A percentile compares a stretch with the other conserved stretches of the same genome.
These are phyloP conservation scores for Parmelia sp. DNA, from an alignment of 495 filamentous ascomycete species.

Conservation along the genomic window DNA sequence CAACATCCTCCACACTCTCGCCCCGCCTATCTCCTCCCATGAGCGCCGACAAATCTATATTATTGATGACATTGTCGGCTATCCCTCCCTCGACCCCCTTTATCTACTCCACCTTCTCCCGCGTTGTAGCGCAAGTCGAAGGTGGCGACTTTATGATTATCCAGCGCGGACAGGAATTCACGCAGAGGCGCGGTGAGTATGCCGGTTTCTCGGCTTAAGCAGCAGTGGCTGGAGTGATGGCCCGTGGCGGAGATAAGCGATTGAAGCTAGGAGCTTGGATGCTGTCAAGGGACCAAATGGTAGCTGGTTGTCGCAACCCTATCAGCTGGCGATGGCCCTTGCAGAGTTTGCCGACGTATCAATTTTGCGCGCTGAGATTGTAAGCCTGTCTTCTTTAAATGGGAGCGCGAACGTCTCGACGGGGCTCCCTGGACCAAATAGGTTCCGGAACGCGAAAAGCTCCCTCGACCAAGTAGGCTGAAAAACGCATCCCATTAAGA, in stretches of 20 bases:
- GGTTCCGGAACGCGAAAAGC: too few species aligned
- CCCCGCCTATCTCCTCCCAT: conserved; percentile 93
- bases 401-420: too few species aligned
- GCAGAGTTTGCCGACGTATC: too few species aligned
- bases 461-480: too few species aligned
- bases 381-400: too few species aligned
- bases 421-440: too few species aligned
- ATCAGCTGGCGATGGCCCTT: too few species aligned
- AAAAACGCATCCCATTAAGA: too few species aligned
- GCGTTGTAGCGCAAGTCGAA: conserved; percentile 97
- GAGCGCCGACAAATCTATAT: conserved; percentile 97
- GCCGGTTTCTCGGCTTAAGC: conserved; percentile 51
- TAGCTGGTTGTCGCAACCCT: too few species aligned
- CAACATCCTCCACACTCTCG: conserved; percentile 86
- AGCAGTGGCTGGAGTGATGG: conserved; percentile 76
- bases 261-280: conserved; percentile 67
- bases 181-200: conserved; percentile 56
- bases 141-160: conserved; percentile 93
- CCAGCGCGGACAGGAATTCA: conserved; percentile 82
- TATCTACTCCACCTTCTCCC: conserved; percentile 89
- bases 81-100: conserved; percentile 88
- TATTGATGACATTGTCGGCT: conserved; percentile 88
- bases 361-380: too few species aligned
- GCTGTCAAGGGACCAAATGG: conserved; percentile 69
- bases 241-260: conserved; percentile 84